These are phyloP conservation scores for Tetradesmus lagerheimii DNA, from an alignment of 139 green algal genomes.

Conservation along the genomic window DNA sequence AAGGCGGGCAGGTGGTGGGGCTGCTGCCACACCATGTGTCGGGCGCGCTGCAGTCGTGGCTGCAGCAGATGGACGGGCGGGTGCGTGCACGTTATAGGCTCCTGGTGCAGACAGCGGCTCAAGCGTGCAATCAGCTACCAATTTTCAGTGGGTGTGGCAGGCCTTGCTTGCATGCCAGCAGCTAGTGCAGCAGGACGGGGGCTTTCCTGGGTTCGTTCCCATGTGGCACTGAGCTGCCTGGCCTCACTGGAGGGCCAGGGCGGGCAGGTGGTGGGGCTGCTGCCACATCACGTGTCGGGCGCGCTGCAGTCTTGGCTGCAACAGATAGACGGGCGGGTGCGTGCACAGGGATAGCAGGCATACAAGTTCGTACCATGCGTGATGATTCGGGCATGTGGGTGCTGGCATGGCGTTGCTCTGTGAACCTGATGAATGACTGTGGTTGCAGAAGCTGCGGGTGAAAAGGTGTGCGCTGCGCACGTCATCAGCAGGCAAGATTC, in stretches of 20 bases:
- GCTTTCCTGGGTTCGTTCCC: too few relatives aligned
- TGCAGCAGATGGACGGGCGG: neutral
- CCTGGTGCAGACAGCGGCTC: too few relatives aligned
- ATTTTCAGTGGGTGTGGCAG: too few relatives aligned
- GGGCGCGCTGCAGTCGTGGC: neutral
- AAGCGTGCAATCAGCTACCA: too few relatives aligned
- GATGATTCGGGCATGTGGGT: neutral
- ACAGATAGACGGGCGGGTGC: neutral
- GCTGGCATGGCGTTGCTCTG: neutral
- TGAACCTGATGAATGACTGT: too few relatives aligned
- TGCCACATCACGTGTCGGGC: neutral
- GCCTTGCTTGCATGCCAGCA: too few relatives aligned
- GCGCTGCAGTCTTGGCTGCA: neutral
- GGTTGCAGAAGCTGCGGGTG: too few relatives aligned
- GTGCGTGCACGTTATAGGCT: neutral
- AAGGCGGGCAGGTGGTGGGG: neutral
- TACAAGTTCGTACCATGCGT: too few relatives aligned
- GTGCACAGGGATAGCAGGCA: neutral
- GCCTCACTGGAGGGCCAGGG: neutral
- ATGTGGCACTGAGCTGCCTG: neutral
- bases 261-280: conserved; percentile 9
- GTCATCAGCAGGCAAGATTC: too few relatives aligned
- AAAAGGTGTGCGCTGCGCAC: too few relatives aligned
- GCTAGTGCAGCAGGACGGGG: too few relatives aligned
- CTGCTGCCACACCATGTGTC: conserved; percentile 16